These are phyloP conservation scores for Helotiales sp. DNA, from an alignment of 2,329 filamentous ascomycete genomes.

Conservation along the genomic window DNA sequence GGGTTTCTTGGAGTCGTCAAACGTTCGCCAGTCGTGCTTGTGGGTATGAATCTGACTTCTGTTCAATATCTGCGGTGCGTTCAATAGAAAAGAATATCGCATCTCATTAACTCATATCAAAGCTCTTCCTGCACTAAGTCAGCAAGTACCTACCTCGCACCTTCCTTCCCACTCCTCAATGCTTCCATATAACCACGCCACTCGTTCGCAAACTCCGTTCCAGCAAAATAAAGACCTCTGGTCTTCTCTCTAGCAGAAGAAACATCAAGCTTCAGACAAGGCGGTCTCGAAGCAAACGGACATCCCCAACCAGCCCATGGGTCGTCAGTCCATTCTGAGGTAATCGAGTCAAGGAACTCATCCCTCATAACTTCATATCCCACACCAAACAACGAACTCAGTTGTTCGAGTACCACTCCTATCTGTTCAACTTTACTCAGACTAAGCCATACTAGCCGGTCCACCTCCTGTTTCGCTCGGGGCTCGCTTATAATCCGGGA, in stretches of 20 bases:
- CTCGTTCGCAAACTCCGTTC: conserved; percentile 2
- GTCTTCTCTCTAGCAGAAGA: background rate
- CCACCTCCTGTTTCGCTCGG: too few species aligned
- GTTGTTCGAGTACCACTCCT: background rate
- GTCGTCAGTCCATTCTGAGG: conserved; percentile 10
- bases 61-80: too few species aligned
- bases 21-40: too few species aligned
- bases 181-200: conserved; percentile 20
- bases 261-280: background rate
- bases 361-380: background rate
- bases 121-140: background rate
- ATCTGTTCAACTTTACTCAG: background rate
- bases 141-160: background rate
- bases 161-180: conserved; percentile 1
- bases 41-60: too few species aligned
- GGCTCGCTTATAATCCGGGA: too few species aligned
- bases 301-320: conserved; percentile 12
- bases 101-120: too few species aligned
- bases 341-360: background rate
- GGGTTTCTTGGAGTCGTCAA: too few species aligned
- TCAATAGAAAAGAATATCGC: too few species aligned
- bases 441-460: conserved; percentile 5
- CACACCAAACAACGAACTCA: conserved; percentile 9
- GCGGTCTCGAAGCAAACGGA: conserved; percentile 10
- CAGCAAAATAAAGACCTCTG: conserved; percentile 4